These are phyloP conservation scores for Colletotrichum scovillei DNA, from an alignment of 2,329 filamentous ascomycete genomes.

Conservation along the genomic window DNA sequence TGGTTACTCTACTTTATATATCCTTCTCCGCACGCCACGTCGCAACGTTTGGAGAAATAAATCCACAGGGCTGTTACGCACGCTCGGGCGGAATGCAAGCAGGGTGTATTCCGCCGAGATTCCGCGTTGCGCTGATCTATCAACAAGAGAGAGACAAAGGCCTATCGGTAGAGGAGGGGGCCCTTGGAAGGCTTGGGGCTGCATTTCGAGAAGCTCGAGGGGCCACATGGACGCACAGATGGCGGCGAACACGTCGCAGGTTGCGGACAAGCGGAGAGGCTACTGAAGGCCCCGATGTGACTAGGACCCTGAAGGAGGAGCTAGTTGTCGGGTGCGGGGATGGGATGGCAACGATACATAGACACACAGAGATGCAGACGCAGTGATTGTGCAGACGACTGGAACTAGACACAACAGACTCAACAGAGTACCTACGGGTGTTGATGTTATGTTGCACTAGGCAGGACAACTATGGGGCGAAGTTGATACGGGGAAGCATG, in stretches of 20 bases:
- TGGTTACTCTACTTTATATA: slow-evolving; percentile 5
- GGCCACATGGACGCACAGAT: slow-evolving; percentile 8
- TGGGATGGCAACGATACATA: not conserved
- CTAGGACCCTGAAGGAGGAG: not conserved
- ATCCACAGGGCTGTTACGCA: not conserved
- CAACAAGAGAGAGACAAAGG: not conserved
- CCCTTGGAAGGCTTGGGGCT: not conserved
- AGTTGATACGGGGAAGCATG: not conserved
- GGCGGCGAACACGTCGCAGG: not conserved
- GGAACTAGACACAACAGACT: not conserved
- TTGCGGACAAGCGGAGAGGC: not conserved
- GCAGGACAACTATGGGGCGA: not conserved
- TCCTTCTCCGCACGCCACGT: not conserved
- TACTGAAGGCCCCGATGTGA: not conserved
- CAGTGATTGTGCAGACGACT: not conserved
- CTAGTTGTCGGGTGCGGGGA: slow-evolving; percentile 14
- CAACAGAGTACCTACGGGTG: not conserved
- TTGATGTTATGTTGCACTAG: not conserved
- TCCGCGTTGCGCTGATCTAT: not conserved
- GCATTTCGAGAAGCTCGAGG: not conserved
- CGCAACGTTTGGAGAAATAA: not conserved
- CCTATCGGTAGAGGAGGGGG: too few relatives aligned
- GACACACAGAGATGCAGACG: not conserved
- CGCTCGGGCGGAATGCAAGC: not conserved
- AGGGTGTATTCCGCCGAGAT: not conserved